Evolutionary conservation across 1,284 basidiomycete species (phyloP).

Genomic region (Naganishia liquefaciens): DNA sequence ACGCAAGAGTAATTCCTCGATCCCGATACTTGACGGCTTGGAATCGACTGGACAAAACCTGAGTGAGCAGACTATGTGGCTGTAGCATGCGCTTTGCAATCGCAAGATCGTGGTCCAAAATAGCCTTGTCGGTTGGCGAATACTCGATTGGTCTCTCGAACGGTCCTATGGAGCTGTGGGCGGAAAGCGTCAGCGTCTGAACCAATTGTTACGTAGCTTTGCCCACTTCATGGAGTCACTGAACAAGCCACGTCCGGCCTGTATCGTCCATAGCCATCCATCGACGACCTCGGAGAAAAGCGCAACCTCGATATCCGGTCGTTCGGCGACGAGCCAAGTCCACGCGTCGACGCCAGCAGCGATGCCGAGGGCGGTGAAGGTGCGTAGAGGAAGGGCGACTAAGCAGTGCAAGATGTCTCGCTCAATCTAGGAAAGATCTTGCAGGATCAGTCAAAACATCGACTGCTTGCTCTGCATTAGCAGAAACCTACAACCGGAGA

Average conservation of each 20-base stretch:
- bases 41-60: constrained; percentile 88
- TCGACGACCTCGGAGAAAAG: constrained; percentile 83
- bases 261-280: constrained; percentile 83
- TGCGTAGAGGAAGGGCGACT: constrained; percentile 83
- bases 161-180: constrained; percentile 74
- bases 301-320: constrained; percentile 70
- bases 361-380: constrained; percentile 83
- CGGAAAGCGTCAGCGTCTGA: constrained; percentile 9
- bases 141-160: constrained; percentile 85
- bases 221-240: constrained; percentile 74
- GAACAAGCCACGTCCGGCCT: constrained; percentile 76
- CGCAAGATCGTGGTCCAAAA: constrained; percentile 71
- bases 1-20: constrained; percentile 78
- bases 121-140: constrained; percentile 83
- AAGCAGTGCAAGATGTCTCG: constrained; percentile 83
- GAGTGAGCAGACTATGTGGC: constrained; percentile 81
- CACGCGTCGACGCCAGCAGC: constrained; percentile 88
- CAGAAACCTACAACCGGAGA: constrained; percentile 61
- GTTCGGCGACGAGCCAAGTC: constrained; percentile 93
- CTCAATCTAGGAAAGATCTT: constrained; percentile 64
- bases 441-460: background rate
- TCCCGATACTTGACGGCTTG: constrained; percentile 90
- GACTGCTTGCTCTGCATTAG: background rate
- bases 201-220: constrained; percentile 12
- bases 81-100: constrained; percentile 73